These are phyloP conservation scores for Sarocladiaceae sp. DNA, from an alignment of 2,329 filamentous ascomycete species.

Conservation along the genomic window DNA sequence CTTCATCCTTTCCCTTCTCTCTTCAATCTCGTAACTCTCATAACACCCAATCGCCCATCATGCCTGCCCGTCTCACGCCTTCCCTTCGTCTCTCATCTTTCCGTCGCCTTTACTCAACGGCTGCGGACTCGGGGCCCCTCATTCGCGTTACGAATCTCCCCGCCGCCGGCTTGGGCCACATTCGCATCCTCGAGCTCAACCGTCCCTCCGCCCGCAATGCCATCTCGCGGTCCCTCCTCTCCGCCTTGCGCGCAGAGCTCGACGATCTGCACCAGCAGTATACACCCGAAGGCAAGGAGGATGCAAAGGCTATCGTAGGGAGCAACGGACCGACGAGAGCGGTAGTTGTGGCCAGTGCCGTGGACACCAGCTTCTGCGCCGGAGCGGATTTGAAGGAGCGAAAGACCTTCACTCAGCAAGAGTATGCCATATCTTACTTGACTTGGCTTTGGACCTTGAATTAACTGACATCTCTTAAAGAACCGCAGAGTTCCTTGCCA, in stretches of 20 bases:
- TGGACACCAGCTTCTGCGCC: constrained; percentile 86
- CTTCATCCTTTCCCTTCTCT: background rate
- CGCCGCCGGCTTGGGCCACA: constrained; percentile 73
- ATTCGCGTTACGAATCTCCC: constrained; percentile 70
- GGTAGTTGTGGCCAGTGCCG: constrained; percentile 74
- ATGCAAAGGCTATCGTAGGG: constrained; percentile 36
- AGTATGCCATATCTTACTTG: constrained; percentile 44
- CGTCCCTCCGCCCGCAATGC: constrained; percentile 82
- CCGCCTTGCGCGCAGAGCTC: constrained; percentile 65
- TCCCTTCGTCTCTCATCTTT: constrained; percentile 12
- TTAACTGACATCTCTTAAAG: constrained; percentile 35
- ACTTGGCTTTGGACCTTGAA: constrained; percentile 9
- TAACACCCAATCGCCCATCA: constrained; percentile 15
- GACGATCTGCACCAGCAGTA: constrained; percentile 63
- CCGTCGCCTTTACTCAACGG: constrained; percentile 36
- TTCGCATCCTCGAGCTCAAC: constrained; percentile 84
- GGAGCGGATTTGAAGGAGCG: constrained; percentile 93
- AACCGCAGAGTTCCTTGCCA: constrained; percentile 69
- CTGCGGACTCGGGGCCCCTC: constrained; percentile 39
- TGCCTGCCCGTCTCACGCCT: constrained; percentile 26
- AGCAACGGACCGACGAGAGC: constrained; percentile 62
- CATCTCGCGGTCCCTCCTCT: constrained; percentile 72
- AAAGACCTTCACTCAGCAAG: constrained; percentile 64
- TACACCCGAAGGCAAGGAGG: constrained; percentile 48
- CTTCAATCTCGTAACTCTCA: background rate